A percentile compares a stretch with the other conserved stretches of the same genome.
Conservation (phyloP, 2,329 filamentous ascomycete species). For the Fusarium nanum region DNA sequence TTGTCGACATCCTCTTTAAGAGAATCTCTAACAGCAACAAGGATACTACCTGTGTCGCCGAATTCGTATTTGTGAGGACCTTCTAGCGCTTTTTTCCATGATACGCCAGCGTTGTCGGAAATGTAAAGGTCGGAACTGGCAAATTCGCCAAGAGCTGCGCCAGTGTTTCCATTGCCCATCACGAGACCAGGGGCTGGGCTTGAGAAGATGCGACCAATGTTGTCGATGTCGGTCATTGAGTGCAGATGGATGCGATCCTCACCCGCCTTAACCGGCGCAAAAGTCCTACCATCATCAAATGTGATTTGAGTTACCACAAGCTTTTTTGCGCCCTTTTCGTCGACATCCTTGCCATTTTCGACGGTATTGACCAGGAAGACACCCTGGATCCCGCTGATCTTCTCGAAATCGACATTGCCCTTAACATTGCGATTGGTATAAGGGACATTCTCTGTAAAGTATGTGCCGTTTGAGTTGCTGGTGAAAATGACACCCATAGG, state of each 20-base stretch:
- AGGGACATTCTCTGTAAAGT: conserved; percentile 91
- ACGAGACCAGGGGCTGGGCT: conserved; percentile 92
- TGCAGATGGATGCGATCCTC: conserved; percentile 84
- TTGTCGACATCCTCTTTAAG: conserved; percentile 68
- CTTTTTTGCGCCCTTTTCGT: conserved; percentile 67
- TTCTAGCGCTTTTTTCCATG: conserved; percentile 79
- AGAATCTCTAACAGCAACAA: conserved; percentile 85
- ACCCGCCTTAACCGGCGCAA: conserved; percentile 76
- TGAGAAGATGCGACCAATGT: conserved; percentile 88
- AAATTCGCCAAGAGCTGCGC: conserved; percentile 77
- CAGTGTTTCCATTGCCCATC: conserved; percentile 94
- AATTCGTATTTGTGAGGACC: conserved; percentile 97
- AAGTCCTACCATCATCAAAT: conserved; percentile 94
- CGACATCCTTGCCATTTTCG: conserved; percentile 83
- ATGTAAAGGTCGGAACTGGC: conserved; percentile 83
- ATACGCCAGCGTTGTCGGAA: conserved; percentile 89
- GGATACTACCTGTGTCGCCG: conserved; percentile 89
- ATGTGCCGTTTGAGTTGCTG: conserved; percentile 97
- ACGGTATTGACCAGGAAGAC: conserved; percentile 92
- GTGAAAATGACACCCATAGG: conserved; percentile 91
- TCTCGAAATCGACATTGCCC: conserved; percentile 94
- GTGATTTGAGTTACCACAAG: conserved; percentile 85
- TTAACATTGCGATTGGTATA: conserved; percentile 85
- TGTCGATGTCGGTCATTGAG: conserved; percentile 86
- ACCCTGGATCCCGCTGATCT: conserved; percentile 89